phyloP scores from a whole-genome alignment of 768 basidiomycete species.

The Leucosporidium yakuticum region DNA sequence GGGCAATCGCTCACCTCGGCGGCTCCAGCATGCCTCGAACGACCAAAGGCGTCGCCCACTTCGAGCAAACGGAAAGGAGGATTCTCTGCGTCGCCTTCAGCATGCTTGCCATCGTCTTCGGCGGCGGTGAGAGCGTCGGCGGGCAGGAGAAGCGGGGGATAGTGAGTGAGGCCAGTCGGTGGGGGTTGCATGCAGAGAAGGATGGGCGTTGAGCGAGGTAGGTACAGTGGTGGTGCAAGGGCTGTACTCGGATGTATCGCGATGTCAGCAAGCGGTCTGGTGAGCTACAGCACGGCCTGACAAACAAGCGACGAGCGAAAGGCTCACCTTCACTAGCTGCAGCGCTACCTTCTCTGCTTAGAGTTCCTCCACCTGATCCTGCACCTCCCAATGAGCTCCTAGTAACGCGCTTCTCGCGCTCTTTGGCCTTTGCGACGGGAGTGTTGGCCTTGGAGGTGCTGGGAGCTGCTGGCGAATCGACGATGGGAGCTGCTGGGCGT shows the following conservation, averaged over 20 bases:
- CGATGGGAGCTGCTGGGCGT: not conserved
- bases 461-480: not conserved
- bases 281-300: no score
- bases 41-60: conserved; percentile 15
- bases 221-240: not conserved
- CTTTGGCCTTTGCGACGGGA: not conserved
- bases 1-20: conserved; percentile 8
- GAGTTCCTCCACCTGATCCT: not conserved
- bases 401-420: conserved; percentile 1
- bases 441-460: not conserved
- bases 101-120: not conserved
- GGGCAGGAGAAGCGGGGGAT: conserved; percentile 4
- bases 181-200: conserved; percentile 15
- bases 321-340: not conserved
- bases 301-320: not conserved
- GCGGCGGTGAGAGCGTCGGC: not conserved
- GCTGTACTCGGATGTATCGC: not conserved
- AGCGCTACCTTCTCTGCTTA: not conserved
- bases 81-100: not conserved
- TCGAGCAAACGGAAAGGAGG: conserved; percentile 19
- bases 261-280: not conserved
- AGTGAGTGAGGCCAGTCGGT: not conserved
- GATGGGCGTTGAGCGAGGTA: conserved; percentile 8
- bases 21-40: conserved; percentile 7
- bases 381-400: not conserved